Evolutionary conservation across 106 monocot species (phyloP), one percentile per base, ranked within the genome.

Genomic region (Dendrobium chrysotoxum): DNA sequence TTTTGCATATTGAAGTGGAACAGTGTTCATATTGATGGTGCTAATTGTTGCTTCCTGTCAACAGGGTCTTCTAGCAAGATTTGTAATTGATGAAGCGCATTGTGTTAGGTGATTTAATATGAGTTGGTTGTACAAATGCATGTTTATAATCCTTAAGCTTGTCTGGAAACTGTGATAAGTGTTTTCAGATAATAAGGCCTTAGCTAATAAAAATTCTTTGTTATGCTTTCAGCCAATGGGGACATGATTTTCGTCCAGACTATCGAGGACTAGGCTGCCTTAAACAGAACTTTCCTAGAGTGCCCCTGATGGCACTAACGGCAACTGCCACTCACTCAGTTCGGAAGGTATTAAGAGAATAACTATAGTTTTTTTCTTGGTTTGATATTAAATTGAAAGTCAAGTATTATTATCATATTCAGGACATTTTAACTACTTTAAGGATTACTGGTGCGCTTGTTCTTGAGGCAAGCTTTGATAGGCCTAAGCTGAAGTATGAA

Each of bases 171-270:
- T 31, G 64, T 9, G 8, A 44, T 9, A 50, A 50, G 50, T 50
- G 50, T 0, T 23, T 23, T 61, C 4, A n/a, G 79, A 75, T 40
- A 40, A 5, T 57, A 28, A 44, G 25, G 3, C 4, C 16, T 18
- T 16, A 80, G 67, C 44, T 50, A 50, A 15, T 50, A 50, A 41
- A 21, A 1, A 21, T 83, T 61, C 31, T 23, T 39, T 65, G 25
- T 72, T 72, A 46, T 53, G 35, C 45, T 81, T 83, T 46, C 74
- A 98, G 98, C 73, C 98, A 98, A 82, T 98, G 98, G 95, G 98
- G 95, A 18, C 95, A 98, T 86, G 98, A 98, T 83, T 98, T 98
- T 86, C 94, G 92, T 47, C 98, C 98, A 64, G 98, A 98, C 28
- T 98, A 98, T 64, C 87, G 92, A 90, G 88, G 78, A 81, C 67